Conservation (phyloP, 2,329 filamentous ascomycete species). For the Magnaporthiopsis poae region DNA sequence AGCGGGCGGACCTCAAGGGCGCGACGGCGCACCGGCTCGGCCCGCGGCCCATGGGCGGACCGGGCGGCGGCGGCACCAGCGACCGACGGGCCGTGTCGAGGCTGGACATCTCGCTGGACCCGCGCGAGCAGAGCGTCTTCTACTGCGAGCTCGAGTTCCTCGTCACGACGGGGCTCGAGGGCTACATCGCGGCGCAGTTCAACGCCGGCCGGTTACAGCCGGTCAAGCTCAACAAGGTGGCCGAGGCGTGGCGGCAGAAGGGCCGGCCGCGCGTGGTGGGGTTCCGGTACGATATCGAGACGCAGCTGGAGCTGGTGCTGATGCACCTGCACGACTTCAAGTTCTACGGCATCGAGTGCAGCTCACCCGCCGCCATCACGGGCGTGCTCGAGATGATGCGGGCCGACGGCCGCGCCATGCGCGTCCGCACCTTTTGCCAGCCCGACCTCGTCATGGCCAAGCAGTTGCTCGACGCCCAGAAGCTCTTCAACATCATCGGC, state of each 20-base stretch:
- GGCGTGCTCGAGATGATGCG: conserved; percentile 44
- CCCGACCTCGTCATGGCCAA: conserved; percentile 49
- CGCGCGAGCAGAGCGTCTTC: conserved; percentile 48
- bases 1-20: conserved; percentile 15
- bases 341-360: conserved; percentile 41
- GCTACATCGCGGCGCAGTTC: conserved; percentile 43
- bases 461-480: conserved; percentile 45
- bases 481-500: conserved; percentile 40
- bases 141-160: conserved; percentile 51
- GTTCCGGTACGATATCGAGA: conserved; percentile 51
- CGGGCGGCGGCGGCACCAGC: not conserved
- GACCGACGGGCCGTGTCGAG: conserved; percentile 16
- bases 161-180: conserved; percentile 40
- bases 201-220: conserved; percentile 44
- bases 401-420: conserved; percentile 41
- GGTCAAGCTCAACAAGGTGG: conserved; percentile 40
- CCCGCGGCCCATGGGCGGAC: not conserved
- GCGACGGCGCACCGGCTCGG: conserved; percentile 2
- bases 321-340: conserved; percentile 42
- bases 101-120: conserved; percentile 39
- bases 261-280: conserved; percentile 45
- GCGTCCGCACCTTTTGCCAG: conserved; percentile 47
- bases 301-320: conserved; percentile 45
- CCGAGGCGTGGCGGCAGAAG: conserved; percentile 40
- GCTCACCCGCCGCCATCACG: conserved; percentile 31